Conservation (phyloP, 345 rosid genomes). For the Brassica cretica region DNA sequence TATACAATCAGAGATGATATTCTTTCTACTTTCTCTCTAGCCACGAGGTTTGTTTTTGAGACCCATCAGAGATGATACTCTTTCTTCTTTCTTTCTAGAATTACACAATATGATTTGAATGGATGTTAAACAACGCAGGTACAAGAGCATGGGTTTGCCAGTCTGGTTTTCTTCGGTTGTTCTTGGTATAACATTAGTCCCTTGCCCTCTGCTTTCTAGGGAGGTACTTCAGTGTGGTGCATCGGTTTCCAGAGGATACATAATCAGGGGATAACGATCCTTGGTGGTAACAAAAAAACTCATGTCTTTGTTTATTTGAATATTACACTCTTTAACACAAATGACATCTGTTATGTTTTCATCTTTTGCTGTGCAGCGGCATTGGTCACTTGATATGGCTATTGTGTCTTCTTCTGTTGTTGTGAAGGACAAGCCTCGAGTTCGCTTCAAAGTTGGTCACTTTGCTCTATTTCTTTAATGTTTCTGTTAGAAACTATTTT, state of each 20-base stretch:
- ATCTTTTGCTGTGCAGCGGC: conserved; percentile 46
- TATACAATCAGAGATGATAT: too few relatives aligned
- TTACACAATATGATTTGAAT: too few relatives aligned
- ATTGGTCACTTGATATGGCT: too few relatives aligned
- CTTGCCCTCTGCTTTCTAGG: conserved; percentile 46
- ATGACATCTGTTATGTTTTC: not conserved
- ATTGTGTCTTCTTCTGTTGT: too few relatives aligned
- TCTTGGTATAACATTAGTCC: conserved; percentile 2
- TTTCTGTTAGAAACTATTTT: too few relatives aligned
- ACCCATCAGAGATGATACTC: conserved; percentile 3
- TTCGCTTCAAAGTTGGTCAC: too few relatives aligned
- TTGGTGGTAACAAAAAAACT: conserved; percentile 66
- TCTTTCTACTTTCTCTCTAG: conserved; percentile 23
- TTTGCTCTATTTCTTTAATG: too few relatives aligned
- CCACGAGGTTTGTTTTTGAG: conserved; percentile 58
- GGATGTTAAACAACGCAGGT: too few relatives aligned
- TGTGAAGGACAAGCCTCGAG: too few relatives aligned
- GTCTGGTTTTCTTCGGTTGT: not conserved
- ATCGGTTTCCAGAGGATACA: conserved; percentile 73
- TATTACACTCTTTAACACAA: not conserved
- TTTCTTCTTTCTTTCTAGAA: not conserved
- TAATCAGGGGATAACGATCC: conserved; percentile 72
- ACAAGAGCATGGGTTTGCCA: too few relatives aligned
- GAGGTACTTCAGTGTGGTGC: conserved; percentile 79
- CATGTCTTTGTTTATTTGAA: conserved; percentile 11